phyloP scores from a whole-genome alignment of 352 stramenopile species.

The Pythium myriotylum region DNA sequence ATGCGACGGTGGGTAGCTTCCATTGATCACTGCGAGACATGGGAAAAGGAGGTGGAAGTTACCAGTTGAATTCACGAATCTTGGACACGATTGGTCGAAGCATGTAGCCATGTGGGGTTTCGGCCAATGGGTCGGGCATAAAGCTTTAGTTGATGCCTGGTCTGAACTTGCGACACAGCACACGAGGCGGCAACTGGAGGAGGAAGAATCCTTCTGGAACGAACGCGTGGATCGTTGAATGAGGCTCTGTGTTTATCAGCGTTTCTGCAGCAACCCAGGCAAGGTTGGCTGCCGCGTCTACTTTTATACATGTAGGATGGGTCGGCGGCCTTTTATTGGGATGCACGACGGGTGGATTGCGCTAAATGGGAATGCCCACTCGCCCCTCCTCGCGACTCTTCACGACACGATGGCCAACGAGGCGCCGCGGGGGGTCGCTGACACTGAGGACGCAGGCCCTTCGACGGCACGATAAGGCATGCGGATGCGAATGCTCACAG shows the following conservation, averaged over 20 bases:
- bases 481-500: neutral
- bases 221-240: neutral
- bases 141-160: neutral
- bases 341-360: too few species aligned
- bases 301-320: too few species aligned
- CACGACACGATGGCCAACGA: too few species aligned
- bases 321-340: too few species aligned
- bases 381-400: too few species aligned
- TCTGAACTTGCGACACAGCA: neutral
- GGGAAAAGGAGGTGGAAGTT: neutral
- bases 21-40: neutral
- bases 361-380: too few species aligned
- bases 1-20: neutral
- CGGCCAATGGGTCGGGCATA: neutral
- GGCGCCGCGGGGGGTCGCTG: too few species aligned
- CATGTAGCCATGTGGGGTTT: conserved; percentile 6
- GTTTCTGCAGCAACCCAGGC: too few species aligned
- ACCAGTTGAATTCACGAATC: neutral
- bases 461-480: neutral
- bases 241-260: too few species aligned
- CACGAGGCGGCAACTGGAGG: neutral
- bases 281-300: too few species aligned
- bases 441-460: too few species aligned
- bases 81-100: neutral
- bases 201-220: neutral